Evolutionary conservation across 23 red algal genomes (phyloP).

Genomic region (Chondrus crispus): DNA sequence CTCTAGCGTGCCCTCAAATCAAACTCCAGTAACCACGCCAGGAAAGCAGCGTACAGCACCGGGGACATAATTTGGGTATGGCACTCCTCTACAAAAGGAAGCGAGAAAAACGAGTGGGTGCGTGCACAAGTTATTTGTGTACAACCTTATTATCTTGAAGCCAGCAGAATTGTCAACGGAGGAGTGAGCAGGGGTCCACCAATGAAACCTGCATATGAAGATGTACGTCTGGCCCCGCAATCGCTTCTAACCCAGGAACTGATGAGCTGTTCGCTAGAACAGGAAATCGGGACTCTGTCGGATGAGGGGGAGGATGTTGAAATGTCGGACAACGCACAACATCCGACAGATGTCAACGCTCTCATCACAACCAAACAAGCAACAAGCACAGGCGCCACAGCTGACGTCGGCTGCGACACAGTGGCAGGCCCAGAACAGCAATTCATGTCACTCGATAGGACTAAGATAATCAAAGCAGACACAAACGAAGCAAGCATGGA

Average conservation of each 20-base stretch:
- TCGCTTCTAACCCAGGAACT: not conserved
- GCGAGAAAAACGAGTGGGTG: not conserved
- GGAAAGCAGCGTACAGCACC: not conserved
- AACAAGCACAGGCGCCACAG: too few species aligned
- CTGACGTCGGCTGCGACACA: too few species aligned
- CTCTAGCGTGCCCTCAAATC: not conserved
- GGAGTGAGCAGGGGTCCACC: not conserved
- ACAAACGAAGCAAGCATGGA: too few species aligned
- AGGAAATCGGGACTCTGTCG: not conserved
- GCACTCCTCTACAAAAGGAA: not conserved
- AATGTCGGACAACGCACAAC: not conserved
- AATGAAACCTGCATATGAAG: slow-evolving; percentile 18
- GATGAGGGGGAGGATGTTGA: not conserved
- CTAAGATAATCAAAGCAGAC: too few species aligned
- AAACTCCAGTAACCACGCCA: not conserved
- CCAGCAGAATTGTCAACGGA: not conserved
- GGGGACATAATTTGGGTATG: not conserved
- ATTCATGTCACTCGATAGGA: not conserved
- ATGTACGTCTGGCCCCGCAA: not conserved
- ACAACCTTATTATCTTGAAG: not conserved
- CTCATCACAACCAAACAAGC: too few species aligned
- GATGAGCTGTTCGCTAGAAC: not conserved
- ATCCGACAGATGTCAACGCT: not conserved
- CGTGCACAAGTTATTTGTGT: not conserved
- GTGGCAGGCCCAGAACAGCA: not conserved